Percentiles rank a stretch among this genome's conserved stretches.
Evolutionary conservation across 208 protist species (phyloP).

Genomic region (Tetramitus jugosus): DNA sequence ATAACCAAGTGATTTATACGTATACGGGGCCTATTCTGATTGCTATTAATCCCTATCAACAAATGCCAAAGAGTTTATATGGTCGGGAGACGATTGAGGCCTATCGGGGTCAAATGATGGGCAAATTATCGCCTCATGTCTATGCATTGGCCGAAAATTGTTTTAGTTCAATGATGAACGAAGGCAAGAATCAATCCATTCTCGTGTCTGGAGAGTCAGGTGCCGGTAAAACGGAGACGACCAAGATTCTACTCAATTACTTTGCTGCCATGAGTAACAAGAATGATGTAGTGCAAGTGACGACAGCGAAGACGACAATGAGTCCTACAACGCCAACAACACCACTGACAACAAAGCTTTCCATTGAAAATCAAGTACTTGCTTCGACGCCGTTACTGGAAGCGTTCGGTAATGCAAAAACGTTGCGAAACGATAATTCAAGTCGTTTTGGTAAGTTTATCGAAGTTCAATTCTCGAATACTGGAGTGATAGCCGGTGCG

Average conservation of each 20-base stretch:
- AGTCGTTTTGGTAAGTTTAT: constrained; percentile 66
- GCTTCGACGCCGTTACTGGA: constrained; percentile 30
- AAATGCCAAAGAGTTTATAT: background rate
- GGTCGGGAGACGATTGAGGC: background rate
- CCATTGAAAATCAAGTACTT: constrained; percentile 23
- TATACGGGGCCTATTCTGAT: background rate
- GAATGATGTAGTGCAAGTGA: background rate
- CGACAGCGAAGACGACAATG: too few relatives aligned
- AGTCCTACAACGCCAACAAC: too few relatives aligned
- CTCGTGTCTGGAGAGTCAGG: constrained; percentile 43
- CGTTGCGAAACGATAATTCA: constrained; percentile 50
- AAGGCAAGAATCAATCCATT: constrained; percentile 37
- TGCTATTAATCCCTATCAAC: constrained; percentile 1
- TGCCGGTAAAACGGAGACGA: constrained; percentile 55
- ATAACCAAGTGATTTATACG: constrained; percentile 12
- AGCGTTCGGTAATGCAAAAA: constrained; percentile 41
- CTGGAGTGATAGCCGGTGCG: constrained; percentile 27
- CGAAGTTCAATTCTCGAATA: constrained; percentile 33
- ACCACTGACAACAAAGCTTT: too few relatives aligned
- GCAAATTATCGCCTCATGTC: constrained; percentile 22
- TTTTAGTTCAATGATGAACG: constrained; percentile 35
- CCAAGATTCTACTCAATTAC: constrained; percentile 53
- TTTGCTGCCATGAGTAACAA: constrained; percentile 25
- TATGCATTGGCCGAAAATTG: constrained; percentile 41
- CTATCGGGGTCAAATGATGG: background rate